Evolutionary conservation across 169 alveolate species (phyloP).

Genomic region (Amoebophrya sp.): DNA sequence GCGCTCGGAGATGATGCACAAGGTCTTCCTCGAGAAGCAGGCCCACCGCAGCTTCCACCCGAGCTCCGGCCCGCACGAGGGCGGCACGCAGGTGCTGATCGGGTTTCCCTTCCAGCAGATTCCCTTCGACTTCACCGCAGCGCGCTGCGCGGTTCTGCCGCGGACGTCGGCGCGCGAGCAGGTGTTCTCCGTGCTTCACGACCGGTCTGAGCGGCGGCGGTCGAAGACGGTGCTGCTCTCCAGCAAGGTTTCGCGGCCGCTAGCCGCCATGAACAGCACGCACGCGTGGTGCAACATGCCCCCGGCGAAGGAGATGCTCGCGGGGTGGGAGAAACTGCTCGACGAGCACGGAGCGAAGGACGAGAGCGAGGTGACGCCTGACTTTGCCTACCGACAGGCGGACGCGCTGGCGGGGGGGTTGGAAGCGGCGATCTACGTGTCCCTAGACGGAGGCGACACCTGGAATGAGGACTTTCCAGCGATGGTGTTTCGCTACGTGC

Average conservation of each 20-base stretch:
- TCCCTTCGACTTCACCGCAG: neutral
- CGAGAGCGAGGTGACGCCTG: neutral
- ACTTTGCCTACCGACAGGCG: neutral
- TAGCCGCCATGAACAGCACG: neutral
- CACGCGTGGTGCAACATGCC: conserved; percentile 1
- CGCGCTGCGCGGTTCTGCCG: neutral
- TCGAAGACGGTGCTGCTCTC: neutral
- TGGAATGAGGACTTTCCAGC: neutral
- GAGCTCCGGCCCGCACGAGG: neutral
- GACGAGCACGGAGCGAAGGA: neutral
- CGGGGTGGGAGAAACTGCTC: neutral
- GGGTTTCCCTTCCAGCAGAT: neutral
- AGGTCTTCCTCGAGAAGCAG: neutral
- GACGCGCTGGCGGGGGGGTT: neutral
- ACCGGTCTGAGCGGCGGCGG: neutral
- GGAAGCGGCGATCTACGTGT: neutral
- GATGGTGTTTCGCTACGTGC: neutral
- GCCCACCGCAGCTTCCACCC: neutral
- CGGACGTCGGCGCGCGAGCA: too few species aligned
- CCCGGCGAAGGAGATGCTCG: neutral
- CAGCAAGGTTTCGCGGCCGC: neutral
- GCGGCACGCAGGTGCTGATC: neutral
- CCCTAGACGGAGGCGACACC: neutral
- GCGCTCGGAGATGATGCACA: neutral
- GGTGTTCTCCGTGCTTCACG: neutral